Base-by-base conservation (phyloP, 1,284 basidiomycete species). In the Jaminaea rosea region DNA sequence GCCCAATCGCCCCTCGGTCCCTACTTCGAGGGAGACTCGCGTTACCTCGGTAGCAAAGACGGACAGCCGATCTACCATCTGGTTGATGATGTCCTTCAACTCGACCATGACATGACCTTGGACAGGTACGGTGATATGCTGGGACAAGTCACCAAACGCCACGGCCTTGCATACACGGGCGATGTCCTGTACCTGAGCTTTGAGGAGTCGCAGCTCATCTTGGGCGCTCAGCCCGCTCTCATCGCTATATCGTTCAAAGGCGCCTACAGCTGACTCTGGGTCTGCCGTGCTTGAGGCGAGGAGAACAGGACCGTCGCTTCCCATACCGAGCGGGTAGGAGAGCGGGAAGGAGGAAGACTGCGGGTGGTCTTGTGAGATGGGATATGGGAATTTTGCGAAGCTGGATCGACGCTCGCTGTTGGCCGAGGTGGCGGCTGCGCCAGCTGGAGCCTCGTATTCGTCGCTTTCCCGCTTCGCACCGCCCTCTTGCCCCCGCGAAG, bases 91-190 rank as follows among this genome's bases (percentile, higher is more conserved):
- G 63, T 96, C 89, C 80, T 96, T 96, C 69, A 97, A 83, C 76
- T 94, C 88, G 17, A 92, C 86, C 90, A 98, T 94, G 55, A 93
- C 88, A 54, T 87, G 86, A 60, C 92, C 92, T 75, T 96, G 88
- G 5, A 96, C 93, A 27, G 86, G 87, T 5, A 96, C 91, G 37
- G 88, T 92, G 62, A 98, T 94, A 79, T 94, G 93, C 78, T 96
- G 88, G 42, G 85, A 87, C 60, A 98, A 77, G 75, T 98, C 93
- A 27, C 92, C 92, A 21, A 84, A 81, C 0, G 93, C 93, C 60
- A 98, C 92, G 19, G 92, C 92, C 65, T 91, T 91, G 76, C 92
- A 96, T 27, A 97, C 92, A 32, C 90, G 80, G 37, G 86, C 85
- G 62, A 88, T 87, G 72, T 92, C 88, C 77, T 88, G 85, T 1